phyloP scores from a whole-genome alignment of 148 eudicot species.

The Chenopodium suecicum region DNA sequence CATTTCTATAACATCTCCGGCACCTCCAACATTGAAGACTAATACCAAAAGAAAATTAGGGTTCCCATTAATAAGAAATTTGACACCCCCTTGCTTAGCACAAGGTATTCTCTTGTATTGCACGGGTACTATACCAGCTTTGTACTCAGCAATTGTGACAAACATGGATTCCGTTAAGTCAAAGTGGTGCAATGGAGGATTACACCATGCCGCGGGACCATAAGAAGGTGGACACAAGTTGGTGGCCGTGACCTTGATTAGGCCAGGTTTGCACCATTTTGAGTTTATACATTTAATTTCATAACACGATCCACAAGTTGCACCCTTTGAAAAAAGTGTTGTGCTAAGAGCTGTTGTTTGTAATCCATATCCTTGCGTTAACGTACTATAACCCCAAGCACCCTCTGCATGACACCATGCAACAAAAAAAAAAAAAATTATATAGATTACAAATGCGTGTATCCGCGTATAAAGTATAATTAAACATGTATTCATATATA shows the following conservation, averaged over 20 bases:
- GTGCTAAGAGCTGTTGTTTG: constrained; percentile 33
- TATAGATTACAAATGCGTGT: no score
- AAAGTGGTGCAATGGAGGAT: constrained; percentile 26
- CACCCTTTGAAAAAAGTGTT: constrained; percentile 18
- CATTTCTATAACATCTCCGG: constrained; percentile 23
- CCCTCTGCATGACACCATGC: constrained; percentile 25
- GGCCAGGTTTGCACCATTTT: constrained; percentile 17
- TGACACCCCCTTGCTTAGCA: constrained; percentile 20
- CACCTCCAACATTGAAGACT: constrained; percentile 32
- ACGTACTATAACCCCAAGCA: constrained; percentile 28
- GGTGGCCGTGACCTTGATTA: constrained; percentile 33
- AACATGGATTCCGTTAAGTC: constrained; percentile 31
- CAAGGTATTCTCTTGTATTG: constrained; percentile 25
- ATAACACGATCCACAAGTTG: constrained; percentile 30
- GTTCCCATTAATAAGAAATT: constrained; percentile 16
- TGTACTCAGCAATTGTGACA: constrained; percentile 14
- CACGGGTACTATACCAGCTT: constrained; percentile 31
- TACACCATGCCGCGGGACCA: constrained; percentile 32
- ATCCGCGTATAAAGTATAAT: no score
- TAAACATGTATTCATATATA: no score
- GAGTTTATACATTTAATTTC: constrained; percentile 29
- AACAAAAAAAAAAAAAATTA: background rate
- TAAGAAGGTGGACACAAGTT: constrained; percentile 28
- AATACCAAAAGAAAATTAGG: constrained; percentile 23
- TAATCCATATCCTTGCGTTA: constrained; percentile 20